Evolutionary conservation across 2,329 filamentous ascomycete genomes (phyloP), one percentile per base, ranked within the genome.

Genomic region (Coniochaeta sp.): DNA sequence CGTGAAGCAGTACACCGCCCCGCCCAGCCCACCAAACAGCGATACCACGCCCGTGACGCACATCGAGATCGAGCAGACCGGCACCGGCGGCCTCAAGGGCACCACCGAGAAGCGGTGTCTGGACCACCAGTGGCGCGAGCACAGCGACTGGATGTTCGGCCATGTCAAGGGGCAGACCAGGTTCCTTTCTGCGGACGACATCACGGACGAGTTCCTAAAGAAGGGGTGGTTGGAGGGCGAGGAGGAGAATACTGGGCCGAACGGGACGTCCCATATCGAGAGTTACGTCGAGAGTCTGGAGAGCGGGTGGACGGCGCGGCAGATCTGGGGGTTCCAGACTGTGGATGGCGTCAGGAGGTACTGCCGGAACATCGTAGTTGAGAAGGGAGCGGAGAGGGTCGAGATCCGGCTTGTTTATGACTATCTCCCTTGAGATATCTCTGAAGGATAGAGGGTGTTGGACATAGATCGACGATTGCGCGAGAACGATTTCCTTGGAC

Each of bases 131-230:
- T 72, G 66, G 66, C 86, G 88, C 66, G 81, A 84, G 64, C 90
- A 93, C 77, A 77, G 76, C 26, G 91, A 96, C 78, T 87, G 86
- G 79, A 83, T 96, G 65, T 96, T 96, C 72, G 92, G 92, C 61
- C 77, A 75, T 60, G 81, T 95, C 63, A 77, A 78, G 58, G 90
- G 89, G 61, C 80, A 79, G 62, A 84, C 81, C 50, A 74, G 77
- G 54, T 86, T 81, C 70, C 65, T 83, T 61, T 70, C 67, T 12
- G 69, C 74, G 22, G 77, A 74, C 19, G 79, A 81, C 19, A 72
- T 85, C 40, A 71, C 76, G n/a, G 83, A 87, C 67, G 82, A 78
- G 5, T 84, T 75, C 60, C 77, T 87, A 59, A 79, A 77, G 63
- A 73, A 79, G 57, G 83, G 82, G 33, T 92, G 88, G 81, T 67